Percentiles rank a stretch among this genome's conserved stretches.
phyloP scores from a whole-genome alignment of 1,139 yeast genomes.

The Casaregolazyma lundiana region DNA sequence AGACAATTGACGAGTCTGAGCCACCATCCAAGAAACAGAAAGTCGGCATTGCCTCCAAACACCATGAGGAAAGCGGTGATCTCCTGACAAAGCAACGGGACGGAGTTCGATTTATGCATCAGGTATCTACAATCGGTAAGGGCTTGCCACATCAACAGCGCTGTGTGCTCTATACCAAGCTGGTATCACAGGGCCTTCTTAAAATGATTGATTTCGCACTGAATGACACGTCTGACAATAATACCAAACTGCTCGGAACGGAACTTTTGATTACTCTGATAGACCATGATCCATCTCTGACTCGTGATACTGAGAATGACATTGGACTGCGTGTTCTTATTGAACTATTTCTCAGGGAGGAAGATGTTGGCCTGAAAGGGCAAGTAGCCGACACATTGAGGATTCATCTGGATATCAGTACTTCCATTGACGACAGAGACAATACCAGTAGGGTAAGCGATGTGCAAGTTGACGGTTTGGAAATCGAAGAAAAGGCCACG shows the following conservation, averaged over 20 bases:
- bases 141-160: slow-evolving; percentile 60
- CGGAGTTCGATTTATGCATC: slow-evolving; percentile 77
- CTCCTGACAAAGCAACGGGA: slow-evolving; percentile 43
- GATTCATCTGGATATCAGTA: slow-evolving; percentile 49
- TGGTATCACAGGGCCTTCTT: slow-evolving; percentile 68
- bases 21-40: slow-evolving; percentile 6
- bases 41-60: neutral
- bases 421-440: slow-evolving; percentile 6
- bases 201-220: slow-evolving; percentile 70
- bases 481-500: neutral
- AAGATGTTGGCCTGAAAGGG: slow-evolving; percentile 66
- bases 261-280: slow-evolving; percentile 77
- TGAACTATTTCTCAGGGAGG: slow-evolving; percentile 57
- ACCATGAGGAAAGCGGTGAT: slow-evolving; percentile 16
- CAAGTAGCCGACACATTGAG: slow-evolving; percentile 84
- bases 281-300: slow-evolving; percentile 74
- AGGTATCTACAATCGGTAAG: slow-evolving; percentile 72
- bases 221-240: slow-evolving; percentile 44
- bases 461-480: neutral
- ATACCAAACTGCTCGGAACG: slow-evolving; percentile 66
- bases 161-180: slow-evolving; percentile 56
- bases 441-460: neutral
- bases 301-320: slow-evolving; percentile 30
- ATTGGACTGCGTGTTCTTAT: slow-evolving; percentile 56
- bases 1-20: neutral